Base-by-base conservation (phyloP, 2,329 filamentous ascomycete genomes). In the Chrysoporthe deuterocubensis region DNA sequence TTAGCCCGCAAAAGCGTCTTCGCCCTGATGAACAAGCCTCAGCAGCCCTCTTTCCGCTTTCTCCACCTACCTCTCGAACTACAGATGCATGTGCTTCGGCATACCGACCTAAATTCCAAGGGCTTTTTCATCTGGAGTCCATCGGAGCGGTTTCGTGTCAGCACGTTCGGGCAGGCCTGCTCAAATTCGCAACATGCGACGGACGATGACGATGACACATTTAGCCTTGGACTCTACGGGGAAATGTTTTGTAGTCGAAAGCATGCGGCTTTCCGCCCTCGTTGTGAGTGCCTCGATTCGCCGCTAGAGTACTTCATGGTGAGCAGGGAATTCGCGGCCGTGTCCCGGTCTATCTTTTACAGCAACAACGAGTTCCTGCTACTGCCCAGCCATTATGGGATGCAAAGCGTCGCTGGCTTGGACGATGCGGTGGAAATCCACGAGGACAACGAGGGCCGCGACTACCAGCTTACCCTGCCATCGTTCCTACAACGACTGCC, bases 231-330 rank as follows among this genome's bases (percentile, higher is more conserved):
- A 44, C 11, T 13, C 48, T n/a, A 21, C 48, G 18, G 48, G 48
- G 48, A 50, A 11, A 26, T 50, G 48, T 50, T 50, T 50, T 50
- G 48, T 5, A 50, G 48, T 26, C 48, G 48, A 50, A 50, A 26
- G 48, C 48, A 50, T 11, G 48, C 48, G 48, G 48, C 48, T n/a
- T 50, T 50, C 52, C 21, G 32, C 52, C 52, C 32, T 56, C 2
- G 52, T 14, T 56, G 52, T 37, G 52, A 56, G 9, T 56, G 52
- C 52, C 18, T 50, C 18, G 6, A 26, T 6, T 50, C 48, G 52
- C 52, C 52, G 52, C 52, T 56, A 21, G 34, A 56, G 52, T 56
- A 56, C 52, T 56, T 56, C 26, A 4, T 56, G 52, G 52, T 56
- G 11, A 37, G 52, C 52, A 56, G 21, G 52, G 52, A 14, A 11